phyloP scores from a whole-genome alignment of 257 asterid genomes.

The Solanum appendiculatum region DNA sequence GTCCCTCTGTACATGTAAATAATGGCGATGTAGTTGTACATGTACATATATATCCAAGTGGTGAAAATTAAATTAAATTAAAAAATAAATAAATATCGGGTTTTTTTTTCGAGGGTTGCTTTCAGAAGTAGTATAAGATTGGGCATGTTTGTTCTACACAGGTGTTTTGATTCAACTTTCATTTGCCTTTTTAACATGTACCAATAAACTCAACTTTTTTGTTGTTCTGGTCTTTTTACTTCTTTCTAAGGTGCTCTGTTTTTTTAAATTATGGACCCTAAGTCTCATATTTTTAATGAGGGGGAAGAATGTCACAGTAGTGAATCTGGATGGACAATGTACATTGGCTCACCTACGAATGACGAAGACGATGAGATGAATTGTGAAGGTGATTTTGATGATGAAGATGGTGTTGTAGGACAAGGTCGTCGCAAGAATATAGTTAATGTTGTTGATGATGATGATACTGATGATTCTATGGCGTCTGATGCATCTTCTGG shows the following conservation, averaged over 20 bases:
- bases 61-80: constrained; percentile 8
- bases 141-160: constrained; percentile 18
- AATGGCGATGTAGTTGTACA: background rate
- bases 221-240: background rate
- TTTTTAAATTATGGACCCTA: constrained; percentile 15
- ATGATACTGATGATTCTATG: constrained; percentile 32
- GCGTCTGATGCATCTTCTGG: constrained; percentile 41
- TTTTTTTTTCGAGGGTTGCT: background rate
- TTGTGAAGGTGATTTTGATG: background rate
- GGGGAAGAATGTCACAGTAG: constrained; percentile 37
- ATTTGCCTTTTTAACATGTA: background rate
- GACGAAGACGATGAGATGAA: background rate
- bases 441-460: background rate
- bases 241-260: background rate
- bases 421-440: background rate
- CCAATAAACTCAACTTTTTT: background rate
- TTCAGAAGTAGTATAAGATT: constrained; percentile 16
- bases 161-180: constrained; percentile 8
- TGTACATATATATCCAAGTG: constrained; percentile 15
- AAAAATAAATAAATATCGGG: background rate
- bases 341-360: constrained; percentile 25
- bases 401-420: background rate
- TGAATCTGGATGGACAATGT: constrained; percentile 49
- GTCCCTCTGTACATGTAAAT: constrained; percentile 21
- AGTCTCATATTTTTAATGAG: constrained; percentile 10